Conservation (phyloP, 1,284 basidiomycete species). For the Irpex rosettiformis region DNA sequence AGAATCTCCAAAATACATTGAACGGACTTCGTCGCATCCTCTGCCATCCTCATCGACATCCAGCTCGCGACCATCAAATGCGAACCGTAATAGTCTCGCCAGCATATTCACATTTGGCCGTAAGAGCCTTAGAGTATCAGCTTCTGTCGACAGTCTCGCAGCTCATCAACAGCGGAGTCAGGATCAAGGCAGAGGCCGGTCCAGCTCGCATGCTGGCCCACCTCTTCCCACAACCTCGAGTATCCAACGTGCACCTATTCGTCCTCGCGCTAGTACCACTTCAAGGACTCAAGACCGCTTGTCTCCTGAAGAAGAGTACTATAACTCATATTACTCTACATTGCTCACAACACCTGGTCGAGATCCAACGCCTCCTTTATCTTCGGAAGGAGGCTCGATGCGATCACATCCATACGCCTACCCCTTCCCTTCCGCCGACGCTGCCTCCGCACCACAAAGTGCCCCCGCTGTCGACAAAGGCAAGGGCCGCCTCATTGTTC, state of each 20-base stretch:
- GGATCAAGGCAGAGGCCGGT: conserved; percentile 7
- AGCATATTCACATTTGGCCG: conserved; percentile 45
- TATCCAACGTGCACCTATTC: not conserved
- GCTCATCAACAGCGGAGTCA: not conserved
- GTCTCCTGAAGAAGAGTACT: conserved; percentile 16
- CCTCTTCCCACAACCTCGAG: conserved; percentile 6
- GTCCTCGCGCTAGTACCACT: conserved; percentile 11
- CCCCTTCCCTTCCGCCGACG: conserved; percentile 24
- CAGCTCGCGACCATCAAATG: conserved; percentile 1
- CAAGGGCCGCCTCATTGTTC: conserved; percentile 18
- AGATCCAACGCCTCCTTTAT: conserved; percentile 4
- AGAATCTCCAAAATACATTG: conserved; percentile 48
- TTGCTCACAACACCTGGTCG: conserved; percentile 16
- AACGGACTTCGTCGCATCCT: conserved; percentile 19
- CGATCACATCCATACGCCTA: conserved; percentile 19
- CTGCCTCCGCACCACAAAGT: conserved; percentile 1
- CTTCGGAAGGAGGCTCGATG: not conserved
- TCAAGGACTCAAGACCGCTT: conserved; percentile 5
- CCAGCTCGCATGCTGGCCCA: conserved; percentile 4
- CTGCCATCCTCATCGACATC: conserved; percentile 10
- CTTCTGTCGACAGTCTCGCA: conserved; percentile 20
- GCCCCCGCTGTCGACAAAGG: conserved; percentile 21
- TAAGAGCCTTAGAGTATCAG: conserved; percentile 22
- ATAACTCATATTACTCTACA: conserved; percentile 19
- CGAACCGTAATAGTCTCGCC: conserved; percentile 42